Evolutionary conservation across 768 basidiomycete genomes (phyloP).

Genomic region (Lyophyllum shimeji): DNA sequence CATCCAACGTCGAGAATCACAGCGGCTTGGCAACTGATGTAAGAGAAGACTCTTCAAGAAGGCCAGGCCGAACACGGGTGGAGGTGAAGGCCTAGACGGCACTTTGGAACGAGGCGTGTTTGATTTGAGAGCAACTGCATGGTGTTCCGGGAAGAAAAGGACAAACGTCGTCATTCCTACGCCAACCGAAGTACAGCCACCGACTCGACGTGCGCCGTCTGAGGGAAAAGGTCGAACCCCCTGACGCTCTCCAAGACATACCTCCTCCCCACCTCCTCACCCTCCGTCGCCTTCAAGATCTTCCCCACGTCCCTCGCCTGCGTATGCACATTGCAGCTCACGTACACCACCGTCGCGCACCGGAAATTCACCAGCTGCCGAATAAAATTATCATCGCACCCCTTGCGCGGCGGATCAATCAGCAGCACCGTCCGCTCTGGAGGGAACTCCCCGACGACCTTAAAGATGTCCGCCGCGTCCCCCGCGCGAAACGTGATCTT

Average conservation of each 20-base stretch:
- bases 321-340: constrained; percentile 95
- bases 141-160: neutral
- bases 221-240: constrained; percentile 95
- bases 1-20: neutral
- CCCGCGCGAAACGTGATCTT: constrained; percentile 75
- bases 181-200: constrained; percentile 65
- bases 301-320: constrained; percentile 86
- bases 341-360: constrained; percentile 75
- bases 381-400: constrained; percentile 81
- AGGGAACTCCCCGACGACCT: constrained; percentile 63
- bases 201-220: constrained; percentile 92
- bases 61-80: neutral
- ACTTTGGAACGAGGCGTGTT: neutral
- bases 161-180: constrained; percentile 5
- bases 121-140: neutral
- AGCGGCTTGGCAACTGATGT: neutral
- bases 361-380: constrained; percentile 73
- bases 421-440: constrained; percentile 64
- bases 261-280: constrained; percentile 35
- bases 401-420: constrained; percentile 93
- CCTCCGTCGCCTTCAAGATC: constrained; percentile 51
- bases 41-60: neutral
- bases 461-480: constrained; percentile 86
- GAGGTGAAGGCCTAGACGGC: neutral
- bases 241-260: constrained; percentile 83